Conservation (phyloP, 306 rosid species). For the Lablab purpureus region DNA sequence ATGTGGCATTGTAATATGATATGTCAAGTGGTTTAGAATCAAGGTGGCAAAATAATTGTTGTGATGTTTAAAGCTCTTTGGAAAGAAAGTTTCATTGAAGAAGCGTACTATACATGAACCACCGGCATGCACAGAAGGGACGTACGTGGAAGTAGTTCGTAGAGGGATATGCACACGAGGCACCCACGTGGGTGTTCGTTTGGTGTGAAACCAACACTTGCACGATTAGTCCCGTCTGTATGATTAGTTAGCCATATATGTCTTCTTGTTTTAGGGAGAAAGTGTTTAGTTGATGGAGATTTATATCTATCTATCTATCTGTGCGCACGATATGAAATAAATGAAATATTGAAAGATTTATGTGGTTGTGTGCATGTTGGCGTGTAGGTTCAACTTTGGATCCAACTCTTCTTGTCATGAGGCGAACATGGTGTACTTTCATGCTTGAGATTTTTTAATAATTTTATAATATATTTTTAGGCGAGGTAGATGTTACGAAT, state of each 20-base stretch:
- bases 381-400: background rate
- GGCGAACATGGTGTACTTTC: background rate
- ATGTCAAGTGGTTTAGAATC: constrained; percentile 39
- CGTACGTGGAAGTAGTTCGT: background rate
- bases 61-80: background rate
- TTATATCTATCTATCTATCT: background rate
- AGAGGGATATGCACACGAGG: background rate
- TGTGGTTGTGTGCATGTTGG: background rate
- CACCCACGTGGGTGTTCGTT: constrained; percentile 23
- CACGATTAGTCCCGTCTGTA: constrained; percentile 15
- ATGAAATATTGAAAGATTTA: background rate
- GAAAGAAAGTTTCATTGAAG: constrained; percentile 23
- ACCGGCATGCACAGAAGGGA: background rate
- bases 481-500: too few species aligned
- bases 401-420: background rate
- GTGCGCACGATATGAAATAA: background rate
- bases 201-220: constrained; percentile 21
- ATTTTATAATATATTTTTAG: too few species aligned
- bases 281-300: background rate
- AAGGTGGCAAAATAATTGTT: constrained; percentile 33
- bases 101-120: constrained; percentile 17
- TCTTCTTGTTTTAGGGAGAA: constrained; percentile 14
- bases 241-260: background rate
- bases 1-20: background rate
- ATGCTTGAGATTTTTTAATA: too few species aligned